phyloP scores from a whole-genome alignment of 768 basidiomycete genomes.

The Sporobolomyces pararoseus region DNA sequence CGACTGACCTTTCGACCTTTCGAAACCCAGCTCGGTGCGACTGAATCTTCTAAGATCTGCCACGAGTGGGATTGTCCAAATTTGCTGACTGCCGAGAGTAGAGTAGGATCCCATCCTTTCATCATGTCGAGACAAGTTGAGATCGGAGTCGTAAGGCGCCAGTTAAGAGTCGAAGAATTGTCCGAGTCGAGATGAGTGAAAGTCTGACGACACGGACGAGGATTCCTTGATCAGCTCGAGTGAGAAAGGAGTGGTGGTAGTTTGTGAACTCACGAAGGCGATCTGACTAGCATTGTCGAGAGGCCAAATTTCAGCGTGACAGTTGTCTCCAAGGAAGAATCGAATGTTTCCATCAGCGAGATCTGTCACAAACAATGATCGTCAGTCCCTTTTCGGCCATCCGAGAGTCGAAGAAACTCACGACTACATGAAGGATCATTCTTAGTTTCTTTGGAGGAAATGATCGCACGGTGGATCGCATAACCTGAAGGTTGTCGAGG shows the following conservation, averaged over 20 bases:
- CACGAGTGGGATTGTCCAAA: slow-evolving; percentile 27
- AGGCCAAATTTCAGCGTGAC: slow-evolving; percentile 30
- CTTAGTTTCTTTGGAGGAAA: neutral
- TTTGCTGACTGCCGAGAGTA: slow-evolving; percentile 10
- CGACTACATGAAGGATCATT: slow-evolving; percentile 12
- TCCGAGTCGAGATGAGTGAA: slow-evolving; percentile 31
- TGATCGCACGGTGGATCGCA: slow-evolving; percentile 29
- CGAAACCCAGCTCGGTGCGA: slow-evolving; percentile 30
- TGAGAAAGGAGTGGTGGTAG: no score
- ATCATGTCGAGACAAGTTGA: neutral
- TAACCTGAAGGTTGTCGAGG: slow-evolving; percentile 10
- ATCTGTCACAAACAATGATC: neutral
- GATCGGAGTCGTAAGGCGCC: slow-evolving; percentile 6
- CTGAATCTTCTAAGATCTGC: slow-evolving; percentile 27
- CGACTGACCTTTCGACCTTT: slow-evolving; percentile 24
- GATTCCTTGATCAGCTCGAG: no score
- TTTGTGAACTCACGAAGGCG: slow-evolving; percentile 14
- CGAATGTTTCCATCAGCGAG: slow-evolving; percentile 36
- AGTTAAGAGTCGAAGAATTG: slow-evolving; percentile 14
- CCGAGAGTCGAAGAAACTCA: no score
- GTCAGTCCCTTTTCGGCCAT: no score
- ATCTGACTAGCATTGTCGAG: slow-evolving; percentile 27
- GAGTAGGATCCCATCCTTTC: slow-evolving; percentile 25
- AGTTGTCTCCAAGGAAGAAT: slow-evolving; percentile 28
- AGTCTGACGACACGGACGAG: no score